Base-by-base conservation (phyloP, 192 early-diverging fungal genomes). In the Mortierella hygrophila region DNA sequence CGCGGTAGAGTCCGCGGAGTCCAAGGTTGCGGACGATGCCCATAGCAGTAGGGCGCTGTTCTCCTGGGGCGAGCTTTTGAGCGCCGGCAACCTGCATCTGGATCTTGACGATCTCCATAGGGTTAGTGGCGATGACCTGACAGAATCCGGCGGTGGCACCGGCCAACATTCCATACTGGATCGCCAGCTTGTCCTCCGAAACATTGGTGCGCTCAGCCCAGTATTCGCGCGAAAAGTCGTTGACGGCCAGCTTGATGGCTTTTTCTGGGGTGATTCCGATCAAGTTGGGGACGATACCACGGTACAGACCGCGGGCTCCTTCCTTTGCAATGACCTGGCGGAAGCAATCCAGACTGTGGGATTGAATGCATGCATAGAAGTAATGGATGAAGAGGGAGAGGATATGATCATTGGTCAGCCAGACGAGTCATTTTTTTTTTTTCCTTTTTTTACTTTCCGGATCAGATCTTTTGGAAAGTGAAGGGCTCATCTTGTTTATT, bases 71-170 rank as follows among this genome's bases (percentile, higher is more conserved):
- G 54, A 76, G 70, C 49, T 83, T 80, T 74, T 76, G 85, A 29
- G 73, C 6, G 32, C 83, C 83, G 3, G 89, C 89, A 8, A 90
- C 70, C 68, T 92, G 91, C 88, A 92, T 89, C 55, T 89, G 86
- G 78, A 92, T 92, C 80, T 92, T 92, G 75, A 89, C 89, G 63
- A 90, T 90, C 78, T 92, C 91, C 91, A 92, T 92, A n/a, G 91
- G 91, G 78, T 90, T 90, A 29, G 91, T 92, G 6, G 88, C 91
- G 68, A 92, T 89, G 69, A 92, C 91, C 77, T 92, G 91, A 73
- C 90, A 92, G 42, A 89, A 49, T 5, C 91, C 91, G 13, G 91
- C 91, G 0, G 88, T 90, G 15, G 90, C 91, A 42, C 91, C 91
- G 0, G 91, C 54, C 18, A 91, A 35, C 88, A 92, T 91, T 4